Conservation (phyloP, 1,139 yeast species). For the Yamadazyma dushanensis region DNA sequence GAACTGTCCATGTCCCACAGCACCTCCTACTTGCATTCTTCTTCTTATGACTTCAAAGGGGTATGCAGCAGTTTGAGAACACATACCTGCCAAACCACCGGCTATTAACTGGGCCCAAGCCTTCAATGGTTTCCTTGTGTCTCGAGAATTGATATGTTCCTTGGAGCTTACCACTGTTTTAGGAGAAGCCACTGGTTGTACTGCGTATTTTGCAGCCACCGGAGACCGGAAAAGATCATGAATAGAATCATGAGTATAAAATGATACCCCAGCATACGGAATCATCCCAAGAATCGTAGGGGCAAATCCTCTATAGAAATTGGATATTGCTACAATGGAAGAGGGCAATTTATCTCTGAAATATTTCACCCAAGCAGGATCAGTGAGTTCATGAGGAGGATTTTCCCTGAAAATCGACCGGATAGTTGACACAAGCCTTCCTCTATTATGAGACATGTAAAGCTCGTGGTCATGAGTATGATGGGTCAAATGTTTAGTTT, state of each 20-base stretch:
- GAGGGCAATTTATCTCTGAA: constrained; percentile 36
- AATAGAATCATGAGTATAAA: constrained; percentile 86
- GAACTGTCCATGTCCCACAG: constrained; percentile 61
- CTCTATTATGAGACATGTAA: constrained; percentile 37
- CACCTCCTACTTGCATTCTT: constrained; percentile 95
- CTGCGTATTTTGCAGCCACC: constrained; percentile 55
- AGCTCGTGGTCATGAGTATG: constrained; percentile 21
- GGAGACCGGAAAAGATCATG: constrained; percentile 80
- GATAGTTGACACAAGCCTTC: constrained; percentile 57
- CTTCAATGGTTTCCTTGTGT: constrained; percentile 62
- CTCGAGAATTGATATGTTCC: constrained; percentile 39
- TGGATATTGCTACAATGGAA: constrained; percentile 47
- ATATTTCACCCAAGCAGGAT: constrained; percentile 38
- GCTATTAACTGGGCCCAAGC: constrained; percentile 93
- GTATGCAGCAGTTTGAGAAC: constrained; percentile 94
- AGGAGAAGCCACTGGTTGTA: constrained; percentile 26
- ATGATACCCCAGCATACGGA: constrained; percentile 97
- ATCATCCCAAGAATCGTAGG: constrained; percentile 96
- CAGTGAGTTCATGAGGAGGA: constrained; percentile 44
- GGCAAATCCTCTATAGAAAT: constrained; percentile 90
- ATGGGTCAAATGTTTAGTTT: constrained; percentile 52
- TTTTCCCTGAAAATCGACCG: constrained; percentile 60
- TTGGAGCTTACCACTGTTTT: constrained; percentile 18
- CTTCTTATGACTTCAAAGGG: constrained; percentile 95
- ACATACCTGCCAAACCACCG: constrained; percentile 94